Evolutionary conservation across 768 basidiomycete genomes (phyloP).

Genomic region (Auricularia auricula-judae): DNA sequence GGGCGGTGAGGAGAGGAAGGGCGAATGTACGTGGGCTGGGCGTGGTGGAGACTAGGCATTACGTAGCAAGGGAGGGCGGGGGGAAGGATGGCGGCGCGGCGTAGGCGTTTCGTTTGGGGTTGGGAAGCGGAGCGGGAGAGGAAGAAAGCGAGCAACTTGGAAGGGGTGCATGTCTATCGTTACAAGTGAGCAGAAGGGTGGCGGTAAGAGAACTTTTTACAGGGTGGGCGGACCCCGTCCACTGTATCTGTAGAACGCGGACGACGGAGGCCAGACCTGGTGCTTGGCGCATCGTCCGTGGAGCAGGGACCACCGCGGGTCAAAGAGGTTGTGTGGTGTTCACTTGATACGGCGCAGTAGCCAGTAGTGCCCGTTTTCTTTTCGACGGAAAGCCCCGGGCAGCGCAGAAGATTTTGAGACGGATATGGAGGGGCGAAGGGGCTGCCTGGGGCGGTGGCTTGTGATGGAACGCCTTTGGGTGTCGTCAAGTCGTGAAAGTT

Average conservation of each 20-base stretch:
- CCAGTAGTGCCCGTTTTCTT: not conserved
- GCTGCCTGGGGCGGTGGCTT: not conserved
- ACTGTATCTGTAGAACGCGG: no score
- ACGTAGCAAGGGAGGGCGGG: not conserved
- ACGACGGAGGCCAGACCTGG: not conserved
- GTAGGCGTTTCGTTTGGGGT: no score
- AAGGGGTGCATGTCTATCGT: not conserved
- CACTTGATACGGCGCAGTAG: not conserved
- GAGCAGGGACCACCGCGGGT: not conserved
- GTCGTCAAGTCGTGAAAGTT: not conserved
- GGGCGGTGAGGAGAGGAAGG: not conserved
- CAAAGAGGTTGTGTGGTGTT: not conserved
- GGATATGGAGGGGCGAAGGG: not conserved
- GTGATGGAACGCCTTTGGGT: not conserved
- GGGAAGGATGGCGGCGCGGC: not conserved
- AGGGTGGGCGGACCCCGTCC: not conserved
- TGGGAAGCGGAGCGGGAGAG: not conserved
- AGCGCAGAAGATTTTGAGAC: not conserved
- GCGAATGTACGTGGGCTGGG: not conserved
- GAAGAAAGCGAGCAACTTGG: not conserved
- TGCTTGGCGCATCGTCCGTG: not conserved
- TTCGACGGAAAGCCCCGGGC: not conserved
- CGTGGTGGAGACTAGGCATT: not conserved
- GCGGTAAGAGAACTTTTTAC: not conserved
- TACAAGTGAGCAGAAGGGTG: not conserved